Evolutionary conservation across 2,329 filamentous ascomycete species (phyloP).

Genomic region (Blastomyces emzantsi): DNA sequence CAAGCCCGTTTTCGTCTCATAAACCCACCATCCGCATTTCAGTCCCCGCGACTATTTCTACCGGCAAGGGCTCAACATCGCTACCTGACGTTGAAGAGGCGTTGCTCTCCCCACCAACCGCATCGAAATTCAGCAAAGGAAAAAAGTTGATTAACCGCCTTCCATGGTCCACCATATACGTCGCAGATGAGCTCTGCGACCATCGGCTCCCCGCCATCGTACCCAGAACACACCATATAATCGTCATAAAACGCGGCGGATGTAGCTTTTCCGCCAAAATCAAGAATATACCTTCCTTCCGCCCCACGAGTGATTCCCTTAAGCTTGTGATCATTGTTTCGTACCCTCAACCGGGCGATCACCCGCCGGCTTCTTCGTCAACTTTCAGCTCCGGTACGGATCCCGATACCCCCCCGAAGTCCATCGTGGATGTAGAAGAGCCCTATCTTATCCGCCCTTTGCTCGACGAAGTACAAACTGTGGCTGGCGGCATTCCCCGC

Average conservation of each 20-base stretch:
- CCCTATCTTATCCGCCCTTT: conserved; percentile 53
- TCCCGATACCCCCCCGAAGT: conserved; percentile 19
- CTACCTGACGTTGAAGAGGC: conserved; percentile 58
- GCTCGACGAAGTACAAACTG: conserved; percentile 65
- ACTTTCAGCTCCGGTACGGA: conserved; percentile 13
- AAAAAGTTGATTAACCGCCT: conserved; percentile 42
- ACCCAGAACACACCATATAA: conserved; percentile 56
- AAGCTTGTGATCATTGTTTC: conserved; percentile 55
- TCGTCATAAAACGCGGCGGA: conserved; percentile 71
- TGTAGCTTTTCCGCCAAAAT: conserved; percentile 82
- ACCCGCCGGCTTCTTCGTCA: conserved; percentile 12
- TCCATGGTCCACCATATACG: conserved; percentile 61
- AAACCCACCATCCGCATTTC: conserved; percentile 30
- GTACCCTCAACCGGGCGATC: conserved; percentile 32
- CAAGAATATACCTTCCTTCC: conserved; percentile 69
- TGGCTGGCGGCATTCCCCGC: conserved; percentile 58
- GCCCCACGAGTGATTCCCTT: conserved; percentile 51
- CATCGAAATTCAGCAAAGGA: conserved; percentile 21
- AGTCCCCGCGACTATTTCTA: conserved; percentile 42
- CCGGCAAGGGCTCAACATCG: conserved; percentile 53
- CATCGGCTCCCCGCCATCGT: conserved; percentile 45
- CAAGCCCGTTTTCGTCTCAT: conserved; percentile 23
- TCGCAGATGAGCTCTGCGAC: conserved; percentile 60
- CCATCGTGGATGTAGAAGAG: conserved; percentile 29
- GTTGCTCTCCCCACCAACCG: conserved; percentile 20